Base-by-base conservation (phyloP, 257 asterid genomes). In the Linderniella brevidens region DNA sequence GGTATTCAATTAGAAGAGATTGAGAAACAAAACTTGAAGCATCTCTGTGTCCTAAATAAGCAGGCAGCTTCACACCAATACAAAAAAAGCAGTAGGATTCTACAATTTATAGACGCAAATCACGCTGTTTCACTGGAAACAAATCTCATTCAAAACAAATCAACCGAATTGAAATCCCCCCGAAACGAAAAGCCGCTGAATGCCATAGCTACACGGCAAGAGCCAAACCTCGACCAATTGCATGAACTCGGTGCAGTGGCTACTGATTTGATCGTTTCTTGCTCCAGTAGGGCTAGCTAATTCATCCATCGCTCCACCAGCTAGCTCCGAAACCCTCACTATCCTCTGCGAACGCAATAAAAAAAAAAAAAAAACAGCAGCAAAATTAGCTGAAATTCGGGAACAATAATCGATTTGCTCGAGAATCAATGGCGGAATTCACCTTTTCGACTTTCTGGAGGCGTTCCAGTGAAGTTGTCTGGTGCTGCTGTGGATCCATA, bases 231-330 rank as follows among this genome's bases (percentile, higher is more conserved):
- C 76, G 71, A 74, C 80, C 58, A 69, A 65, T 58, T 78, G 86
- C 93, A 80, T 74, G 67, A 80, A 88, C 64, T 88, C 94, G 13
- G 68, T 73, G 69, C 95, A 88, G 49, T 80, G 76, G 50, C 53
- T 78, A 62, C 65, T 74, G 25, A 88, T 82, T 16, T 76, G 67
- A 48, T 80, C 95, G 70, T 88, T 80, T 58, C 82, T 78, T 32
- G 95, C 82, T 11, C 95, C 98, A 32, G 82, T 78, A 14, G 92
- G 92, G 66, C 46, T 80, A 11, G 90, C 79, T 80, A 76, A 50
- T 74, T 84, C 98, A 48, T 88, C 95, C 95, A 88, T 88, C 46
- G 80, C 87, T 12, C 77, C 78, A 43, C 95, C 85, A 0, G 94
- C 98, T 25, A 88, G 62, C 69, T 88, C 94, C 62, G 80, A 55